Percentiles rank a stretch among this genome's conserved stretches.
Evolutionary conservation across 73 alveolate genomes (phyloP).

Genomic region (Uronychia binucleata): DNA sequence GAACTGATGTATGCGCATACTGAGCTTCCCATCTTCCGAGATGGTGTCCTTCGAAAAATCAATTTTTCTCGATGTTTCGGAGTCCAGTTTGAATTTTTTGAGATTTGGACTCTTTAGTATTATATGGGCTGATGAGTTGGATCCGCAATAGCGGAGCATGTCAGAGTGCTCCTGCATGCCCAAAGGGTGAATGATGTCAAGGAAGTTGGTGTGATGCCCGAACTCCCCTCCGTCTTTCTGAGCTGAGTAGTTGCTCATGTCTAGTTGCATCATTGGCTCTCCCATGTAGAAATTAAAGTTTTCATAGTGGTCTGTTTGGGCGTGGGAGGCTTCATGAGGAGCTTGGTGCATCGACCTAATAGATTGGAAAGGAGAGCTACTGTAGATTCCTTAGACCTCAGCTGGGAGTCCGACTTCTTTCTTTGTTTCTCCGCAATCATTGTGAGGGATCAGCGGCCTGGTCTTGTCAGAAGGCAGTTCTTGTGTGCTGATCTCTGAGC

Average conservation of each 20-base stretch:
- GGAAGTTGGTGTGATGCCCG: neutral
- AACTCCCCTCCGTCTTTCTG: neutral
- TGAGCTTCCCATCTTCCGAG: too few relatives aligned
- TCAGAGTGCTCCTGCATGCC: neutral
- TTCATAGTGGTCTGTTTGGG: neutral
- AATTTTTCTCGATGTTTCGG: neutral
- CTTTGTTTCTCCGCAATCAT: too few relatives aligned
- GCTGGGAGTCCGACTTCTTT: too few relatives aligned
- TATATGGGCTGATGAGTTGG: neutral
- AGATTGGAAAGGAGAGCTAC: too few relatives aligned
- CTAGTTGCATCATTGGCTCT: neutral
- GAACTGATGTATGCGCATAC: too few relatives aligned
- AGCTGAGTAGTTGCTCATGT: neutral
- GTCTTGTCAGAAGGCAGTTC: too few relatives aligned
- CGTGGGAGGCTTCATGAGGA: too few relatives aligned
- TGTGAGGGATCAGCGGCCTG: too few relatives aligned
- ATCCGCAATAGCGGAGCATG: neutral
- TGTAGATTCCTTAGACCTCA: too few relatives aligned
- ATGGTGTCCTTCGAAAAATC: neutral
- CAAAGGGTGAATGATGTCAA: neutral
- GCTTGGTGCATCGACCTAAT: too few relatives aligned
- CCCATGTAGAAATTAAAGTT: neutral
- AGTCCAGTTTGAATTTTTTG: neutral
- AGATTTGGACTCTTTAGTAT: neutral
- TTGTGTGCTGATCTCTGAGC: too few relatives aligned